Evolutionary conservation across 2,329 filamentous ascomycete genomes (phyloP).

Genomic region (Leptographium galeiforme): DNA sequence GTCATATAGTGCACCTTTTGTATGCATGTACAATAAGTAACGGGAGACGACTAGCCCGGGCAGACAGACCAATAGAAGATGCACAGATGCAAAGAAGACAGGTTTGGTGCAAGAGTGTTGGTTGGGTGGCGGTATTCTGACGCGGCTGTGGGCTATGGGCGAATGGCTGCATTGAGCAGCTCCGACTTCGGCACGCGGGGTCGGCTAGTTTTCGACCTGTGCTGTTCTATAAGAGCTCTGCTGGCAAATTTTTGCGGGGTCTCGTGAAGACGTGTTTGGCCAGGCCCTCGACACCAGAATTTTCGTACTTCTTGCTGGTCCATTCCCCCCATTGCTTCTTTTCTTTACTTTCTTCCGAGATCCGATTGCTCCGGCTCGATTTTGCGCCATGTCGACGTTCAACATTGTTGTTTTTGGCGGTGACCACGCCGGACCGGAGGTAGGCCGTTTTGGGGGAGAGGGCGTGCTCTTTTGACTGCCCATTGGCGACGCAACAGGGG

Average conservation of each 20-base stretch:
- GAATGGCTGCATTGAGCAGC: not conserved
- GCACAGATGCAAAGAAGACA: not conserved
- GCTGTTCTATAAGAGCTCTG: not conserved
- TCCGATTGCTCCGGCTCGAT: not conserved
- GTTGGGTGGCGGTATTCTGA: not conserved
- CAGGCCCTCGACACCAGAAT: not conserved
- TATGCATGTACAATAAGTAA: not conserved
- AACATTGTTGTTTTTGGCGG: slow-evolving; percentile 73
- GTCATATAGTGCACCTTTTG: too few relatives aligned
- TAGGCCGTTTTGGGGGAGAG: slow-evolving; percentile 23
- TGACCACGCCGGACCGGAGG: slow-evolving; percentile 80
- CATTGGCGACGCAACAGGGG: not conserved
- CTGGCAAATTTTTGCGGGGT: not conserved
- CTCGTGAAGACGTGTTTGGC: not conserved
- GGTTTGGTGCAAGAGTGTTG: not conserved
- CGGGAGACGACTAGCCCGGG: too few relatives aligned
- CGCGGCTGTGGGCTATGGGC: not conserved
- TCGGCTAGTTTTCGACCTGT: not conserved
- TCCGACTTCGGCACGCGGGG: slow-evolving; percentile 11
- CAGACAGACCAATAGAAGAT: too few relatives aligned
- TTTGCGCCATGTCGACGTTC: slow-evolving; percentile 47
- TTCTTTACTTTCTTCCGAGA: not conserved
- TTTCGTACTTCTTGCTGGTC: not conserved
- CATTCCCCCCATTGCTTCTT: not conserved
- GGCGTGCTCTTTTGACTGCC: not conserved